A percentile compares a stretch with the other conserved stretches of the same genome.
Conservation (phyloP, 2,329 filamentous ascomycete genomes). For the Alternaria rosae region DNA sequence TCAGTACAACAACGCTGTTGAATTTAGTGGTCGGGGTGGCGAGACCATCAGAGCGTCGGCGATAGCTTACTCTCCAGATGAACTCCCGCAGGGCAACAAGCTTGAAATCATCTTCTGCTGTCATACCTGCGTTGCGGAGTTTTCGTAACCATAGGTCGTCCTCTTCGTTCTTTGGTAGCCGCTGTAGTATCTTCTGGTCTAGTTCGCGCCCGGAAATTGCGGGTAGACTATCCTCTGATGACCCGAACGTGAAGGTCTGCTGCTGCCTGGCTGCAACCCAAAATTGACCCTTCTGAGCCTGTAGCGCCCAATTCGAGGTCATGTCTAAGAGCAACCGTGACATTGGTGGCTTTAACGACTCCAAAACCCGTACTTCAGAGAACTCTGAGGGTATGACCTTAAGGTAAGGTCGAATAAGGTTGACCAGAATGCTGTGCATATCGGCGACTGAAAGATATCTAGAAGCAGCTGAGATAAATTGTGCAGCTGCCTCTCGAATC, state of each 20-base stretch:
- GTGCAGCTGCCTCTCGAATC: constrained; percentile 88
- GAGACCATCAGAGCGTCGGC: constrained; percentile 66
- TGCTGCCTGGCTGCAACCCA: constrained; percentile 81
- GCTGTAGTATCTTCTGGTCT: constrained; percentile 65
- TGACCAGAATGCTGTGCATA: constrained; percentile 80
- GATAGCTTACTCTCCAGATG: constrained; percentile 83
- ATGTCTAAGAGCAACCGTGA: constrained; percentile 83
- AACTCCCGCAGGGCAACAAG: constrained; percentile 86
- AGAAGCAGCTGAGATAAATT: constrained; percentile 81
- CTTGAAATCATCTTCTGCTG: constrained; percentile 86
- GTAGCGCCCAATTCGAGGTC: constrained; percentile 83
- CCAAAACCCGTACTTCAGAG: constrained; percentile 76
- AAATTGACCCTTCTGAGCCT: constrained; percentile 81
- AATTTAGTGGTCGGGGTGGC: constrained; percentile 56
- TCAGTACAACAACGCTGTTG: constrained; percentile 76
- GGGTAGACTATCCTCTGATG: constrained; percentile 62
- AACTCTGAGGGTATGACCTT: constrained; percentile 75
- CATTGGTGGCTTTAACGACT: constrained; percentile 82
- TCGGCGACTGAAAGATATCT: constrained; percentile 81
- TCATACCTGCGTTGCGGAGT: constrained; percentile 83
- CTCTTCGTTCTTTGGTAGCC: constrained; percentile 80
- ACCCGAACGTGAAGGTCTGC: constrained; percentile 72
- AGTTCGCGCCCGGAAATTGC: constrained; percentile 65
- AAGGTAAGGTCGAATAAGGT: constrained; percentile 81
- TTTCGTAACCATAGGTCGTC: constrained; percentile 93